A percentile compares a stretch with the other conserved stretches of the same genome.
Evolutionary conservation across 2,329 filamentous ascomycete genomes (phyloP).

Genomic region (Epichloe coenophiala): DNA sequence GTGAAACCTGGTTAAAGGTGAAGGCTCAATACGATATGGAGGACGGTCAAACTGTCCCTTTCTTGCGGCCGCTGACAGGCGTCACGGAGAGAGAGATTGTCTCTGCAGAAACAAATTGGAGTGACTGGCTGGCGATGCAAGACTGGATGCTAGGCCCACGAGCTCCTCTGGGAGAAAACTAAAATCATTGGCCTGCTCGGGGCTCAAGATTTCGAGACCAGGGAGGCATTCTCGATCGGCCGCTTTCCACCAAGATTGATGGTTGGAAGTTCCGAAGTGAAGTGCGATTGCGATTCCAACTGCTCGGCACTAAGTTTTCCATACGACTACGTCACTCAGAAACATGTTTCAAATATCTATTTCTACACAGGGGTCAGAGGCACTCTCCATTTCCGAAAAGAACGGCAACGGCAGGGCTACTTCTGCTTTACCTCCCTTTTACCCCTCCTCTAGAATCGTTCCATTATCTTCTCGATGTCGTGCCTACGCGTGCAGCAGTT

Average conservation of each 20-base stretch:
- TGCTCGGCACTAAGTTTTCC: no score
- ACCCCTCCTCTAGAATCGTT: no score
- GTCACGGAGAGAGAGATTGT: slow-evolving; percentile 70
- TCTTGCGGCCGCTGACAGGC: slow-evolving; percentile 68
- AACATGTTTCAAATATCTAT: no score
- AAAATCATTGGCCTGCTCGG: neutral
- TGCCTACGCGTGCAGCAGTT: no score
- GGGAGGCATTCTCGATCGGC: neutral
- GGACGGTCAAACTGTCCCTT: slow-evolving; percentile 72
- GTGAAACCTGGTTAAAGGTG: slow-evolving; percentile 75
- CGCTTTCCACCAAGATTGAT: neutral
- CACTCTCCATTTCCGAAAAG: no score
- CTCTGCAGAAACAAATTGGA: slow-evolving; percentile 74
- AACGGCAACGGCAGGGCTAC: no score
- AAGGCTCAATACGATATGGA: slow-evolving; percentile 85
- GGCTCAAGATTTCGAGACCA: neutral
- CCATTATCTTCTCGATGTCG: no score
- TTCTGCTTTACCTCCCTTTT: no score
- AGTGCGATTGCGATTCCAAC: no score
- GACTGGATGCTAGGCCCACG: slow-evolving; percentile 95
- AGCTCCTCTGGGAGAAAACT: slow-evolving; percentile 34
- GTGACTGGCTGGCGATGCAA: slow-evolving; percentile 90
- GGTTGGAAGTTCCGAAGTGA: no score
- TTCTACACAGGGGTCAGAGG: no score
- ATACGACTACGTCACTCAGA: no score